A percentile compares a stretch with the other conserved stretches of the same genome.
phyloP scores from a whole-genome alignment of 2,329 filamentous ascomycete species.

The Trichoderma brevicompactum region DNA sequence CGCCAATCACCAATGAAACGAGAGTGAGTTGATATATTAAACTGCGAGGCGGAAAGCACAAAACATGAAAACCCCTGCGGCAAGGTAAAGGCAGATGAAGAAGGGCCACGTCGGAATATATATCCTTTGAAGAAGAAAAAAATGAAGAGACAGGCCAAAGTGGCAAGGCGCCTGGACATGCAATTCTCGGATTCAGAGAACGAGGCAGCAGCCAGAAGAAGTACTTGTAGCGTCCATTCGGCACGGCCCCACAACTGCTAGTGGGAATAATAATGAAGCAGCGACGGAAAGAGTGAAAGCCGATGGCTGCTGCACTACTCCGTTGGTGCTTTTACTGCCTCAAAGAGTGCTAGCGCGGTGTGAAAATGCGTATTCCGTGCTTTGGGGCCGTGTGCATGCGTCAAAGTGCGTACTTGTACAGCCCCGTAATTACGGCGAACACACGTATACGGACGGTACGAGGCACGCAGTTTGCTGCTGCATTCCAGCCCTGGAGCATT shows the following conservation, averaged over 20 bases:
- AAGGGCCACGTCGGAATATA: neutral
- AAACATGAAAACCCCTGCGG: neutral
- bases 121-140: neutral
- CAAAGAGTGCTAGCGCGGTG: neutral
- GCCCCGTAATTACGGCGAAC: neutral
- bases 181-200: neutral
- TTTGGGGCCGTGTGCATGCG: neutral
- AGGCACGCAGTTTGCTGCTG: constrained; percentile 1
- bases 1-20: constrained; percentile 8
- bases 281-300: constrained; percentile 21
- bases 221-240: neutral
- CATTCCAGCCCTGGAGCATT: neutral
- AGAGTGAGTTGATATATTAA: constrained; percentile 1
- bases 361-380: too few species aligned
- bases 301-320: constrained; percentile 19
- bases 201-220: constrained; percentile 23
- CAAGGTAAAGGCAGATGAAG: neutral
- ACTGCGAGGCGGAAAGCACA: neutral
- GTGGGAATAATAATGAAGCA: constrained; percentile 10
- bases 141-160: constrained; percentile 7
- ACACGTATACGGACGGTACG: neutral
- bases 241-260: constrained; percentile 14
- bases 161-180: constrained; percentile 18
- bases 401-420: neutral
- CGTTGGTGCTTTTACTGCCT: neutral